Percentiles rank a stretch among this genome's conserved stretches.
phyloP scores from a whole-genome alignment of 2,329 filamentous ascomycete genomes.

The Chaetothyriales sp. region DNA sequence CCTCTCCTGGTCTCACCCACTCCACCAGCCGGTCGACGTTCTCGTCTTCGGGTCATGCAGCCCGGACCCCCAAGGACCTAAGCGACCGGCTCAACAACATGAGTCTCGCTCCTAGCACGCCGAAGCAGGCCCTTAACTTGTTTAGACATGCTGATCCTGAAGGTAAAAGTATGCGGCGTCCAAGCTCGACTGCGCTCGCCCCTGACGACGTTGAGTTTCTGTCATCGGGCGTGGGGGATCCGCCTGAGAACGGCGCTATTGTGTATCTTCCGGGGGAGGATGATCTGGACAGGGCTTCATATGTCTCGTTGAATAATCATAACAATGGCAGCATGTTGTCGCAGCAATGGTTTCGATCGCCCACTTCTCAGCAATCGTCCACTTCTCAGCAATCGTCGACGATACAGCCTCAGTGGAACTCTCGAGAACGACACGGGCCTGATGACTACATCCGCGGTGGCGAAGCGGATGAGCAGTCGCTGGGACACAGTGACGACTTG shows the following conservation, averaged over 20 bases:
- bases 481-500: slow-evolving; percentile 11
- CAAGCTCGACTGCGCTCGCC: slow-evolving; percentile 13
- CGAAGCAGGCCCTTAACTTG: neutral
- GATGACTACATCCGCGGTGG: slow-evolving; percentile 7
- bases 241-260: neutral
- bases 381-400: slow-evolving; percentile 2
- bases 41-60: slow-evolving; percentile 6
- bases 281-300: slow-evolving; percentile 4
- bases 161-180: slow-evolving; percentile 8
- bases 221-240: slow-evolving; percentile 8
- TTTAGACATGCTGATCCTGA: slow-evolving; percentile 7
- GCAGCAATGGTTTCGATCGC: slow-evolving; percentile 2
- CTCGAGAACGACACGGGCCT: slow-evolving; percentile 9
- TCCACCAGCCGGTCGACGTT: slow-evolving; percentile 14
- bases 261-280: neutral
- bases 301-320: neutral
- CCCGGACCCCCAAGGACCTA: slow-evolving; percentile 6
- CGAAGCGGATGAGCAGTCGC: slow-evolving; percentile 2
- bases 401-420: neutral
- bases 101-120: slow-evolving; percentile 1
- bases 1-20: slow-evolving; percentile 11
- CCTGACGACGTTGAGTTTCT: slow-evolving; percentile 13
- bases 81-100: slow-evolving; percentile 7
- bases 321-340: slow-evolving; percentile 4
- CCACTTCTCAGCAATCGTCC: slow-evolving; percentile 5